Percentiles rank a stretch among this genome's conserved stretches.
phyloP scores from a whole-genome alignment of 257 asterid genomes.

The Capsicum rhomboideum region DNA sequence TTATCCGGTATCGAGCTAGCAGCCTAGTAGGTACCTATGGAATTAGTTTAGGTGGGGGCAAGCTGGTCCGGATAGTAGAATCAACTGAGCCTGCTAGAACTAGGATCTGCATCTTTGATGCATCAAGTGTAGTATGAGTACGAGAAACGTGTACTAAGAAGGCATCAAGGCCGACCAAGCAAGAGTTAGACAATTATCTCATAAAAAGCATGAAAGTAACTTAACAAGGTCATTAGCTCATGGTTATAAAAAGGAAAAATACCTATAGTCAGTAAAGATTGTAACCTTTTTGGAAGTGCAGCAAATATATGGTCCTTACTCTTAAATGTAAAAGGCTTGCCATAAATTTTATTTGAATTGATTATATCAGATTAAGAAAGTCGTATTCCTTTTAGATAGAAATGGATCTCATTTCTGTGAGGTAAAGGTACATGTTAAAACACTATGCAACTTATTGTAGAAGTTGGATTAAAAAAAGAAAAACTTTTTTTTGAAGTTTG shows the following conservation, averaged over 20 bases:
- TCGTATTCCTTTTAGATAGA: not conserved
- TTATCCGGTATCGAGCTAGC: not conserved
- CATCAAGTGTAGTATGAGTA: too few relatives aligned
- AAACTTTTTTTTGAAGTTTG: not conserved
- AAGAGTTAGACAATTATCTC: too few relatives aligned
- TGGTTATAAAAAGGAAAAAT: not conserved
- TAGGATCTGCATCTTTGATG: too few relatives aligned
- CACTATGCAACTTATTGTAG: not conserved
- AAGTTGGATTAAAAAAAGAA: not conserved
- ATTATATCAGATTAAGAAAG: not conserved
- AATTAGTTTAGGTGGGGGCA: not conserved
- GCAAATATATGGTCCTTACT: not conserved
- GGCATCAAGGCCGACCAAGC: too few relatives aligned
- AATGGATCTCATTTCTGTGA: not conserved
- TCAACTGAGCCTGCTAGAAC: too few relatives aligned
- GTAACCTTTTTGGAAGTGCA: not conserved
- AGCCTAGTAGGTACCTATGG: not conserved
- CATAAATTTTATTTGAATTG: not conserved
- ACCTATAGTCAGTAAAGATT: not conserved
- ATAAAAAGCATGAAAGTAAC: too few relatives aligned
- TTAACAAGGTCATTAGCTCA: too few relatives aligned
- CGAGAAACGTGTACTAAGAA: too few relatives aligned
- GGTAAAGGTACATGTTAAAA: not conserved
- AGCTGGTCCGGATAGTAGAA: too few relatives aligned
- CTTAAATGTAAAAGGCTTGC: not conserved